Conservation (phyloP, 2,329 filamentous ascomycete species). For the Scopulariopsis brevicaulis region DNA sequence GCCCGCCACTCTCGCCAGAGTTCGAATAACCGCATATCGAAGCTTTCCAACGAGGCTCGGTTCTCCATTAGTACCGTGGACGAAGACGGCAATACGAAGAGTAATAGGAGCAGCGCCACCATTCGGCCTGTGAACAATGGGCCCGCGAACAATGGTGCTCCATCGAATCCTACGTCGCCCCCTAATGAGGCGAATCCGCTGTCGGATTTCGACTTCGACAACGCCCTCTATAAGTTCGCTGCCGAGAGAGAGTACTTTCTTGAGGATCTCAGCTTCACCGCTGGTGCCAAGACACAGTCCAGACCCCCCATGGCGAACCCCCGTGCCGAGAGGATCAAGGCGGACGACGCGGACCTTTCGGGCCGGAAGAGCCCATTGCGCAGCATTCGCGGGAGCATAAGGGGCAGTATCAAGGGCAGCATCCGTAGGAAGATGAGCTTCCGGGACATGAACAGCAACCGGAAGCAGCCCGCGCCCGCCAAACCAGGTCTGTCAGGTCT, state of each 20-base stretch:
- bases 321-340: slow-evolving; percentile 69
- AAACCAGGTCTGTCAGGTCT: slow-evolving; percentile 47
- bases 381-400: slow-evolving; percentile 63
- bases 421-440: slow-evolving; percentile 88
- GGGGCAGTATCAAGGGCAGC: slow-evolving; percentile 81
- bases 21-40: slow-evolving; percentile 47
- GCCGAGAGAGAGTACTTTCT: slow-evolving; percentile 90
- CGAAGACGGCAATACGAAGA: slow-evolving; percentile 41
- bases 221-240: slow-evolving; percentile 86
- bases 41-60: slow-evolving; percentile 34
- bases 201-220: slow-evolving; percentile 80
- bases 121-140: slow-evolving; percentile 33
- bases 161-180: not conserved
- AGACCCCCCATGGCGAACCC: slow-evolving; percentile 65
- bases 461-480: slow-evolving; percentile 67
- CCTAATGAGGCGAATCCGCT: not conserved
- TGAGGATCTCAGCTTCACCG: slow-evolving; percentile 81
- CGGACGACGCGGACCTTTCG: slow-evolving; percentile 50
- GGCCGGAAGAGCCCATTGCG: slow-evolving; percentile 44
- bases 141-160: not conserved
- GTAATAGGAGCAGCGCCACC: slow-evolving; percentile 56
- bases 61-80: slow-evolving; percentile 45
- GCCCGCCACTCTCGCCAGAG: slow-evolving; percentile 51
- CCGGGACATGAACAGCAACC: slow-evolving; percentile 88
- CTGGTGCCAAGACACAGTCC: slow-evolving; percentile 64